phyloP scores from a whole-genome alignment of 495 filamentous ascomycete genomes.

The Hamigera avellanea region DNA sequence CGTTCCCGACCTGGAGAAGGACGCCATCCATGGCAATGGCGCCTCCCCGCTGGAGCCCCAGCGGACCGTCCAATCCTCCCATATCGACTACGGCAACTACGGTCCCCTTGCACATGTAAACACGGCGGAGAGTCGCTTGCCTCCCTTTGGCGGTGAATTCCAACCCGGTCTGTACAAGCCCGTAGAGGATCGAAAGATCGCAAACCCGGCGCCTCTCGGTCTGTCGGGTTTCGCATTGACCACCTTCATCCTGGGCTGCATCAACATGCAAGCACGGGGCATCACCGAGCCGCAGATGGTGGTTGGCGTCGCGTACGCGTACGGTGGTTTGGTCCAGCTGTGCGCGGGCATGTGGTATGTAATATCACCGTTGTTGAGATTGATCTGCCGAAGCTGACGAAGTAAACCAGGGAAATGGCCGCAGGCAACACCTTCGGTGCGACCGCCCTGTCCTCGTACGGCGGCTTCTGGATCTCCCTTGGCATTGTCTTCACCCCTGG shows the following conservation, averaged over 20 bases:
- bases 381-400: background rate
- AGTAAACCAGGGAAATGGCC: slow-evolving; percentile 70
- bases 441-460: slow-evolving; percentile 87
- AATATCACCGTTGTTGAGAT: background rate
- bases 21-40: too few relatives aligned
- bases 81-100: too few relatives aligned
- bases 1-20: too few relatives aligned
- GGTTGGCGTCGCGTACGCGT: slow-evolving; percentile 52
- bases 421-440: slow-evolving; percentile 90
- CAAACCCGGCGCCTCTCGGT: slow-evolving; percentile 70
- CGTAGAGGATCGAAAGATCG: slow-evolving; percentile 57
- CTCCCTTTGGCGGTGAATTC: slow-evolving; percentile 81
- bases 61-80: too few relatives aligned
- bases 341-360: slow-evolving; percentile 89
- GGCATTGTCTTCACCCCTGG: slow-evolving; percentile 71
- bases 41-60: too few relatives aligned
- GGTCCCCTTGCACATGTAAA: slow-evolving; percentile 53
- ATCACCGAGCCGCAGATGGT: slow-evolving; percentile 48
- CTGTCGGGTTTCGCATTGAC: slow-evolving; percentile 76
- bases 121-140: slow-evolving; percentile 47
- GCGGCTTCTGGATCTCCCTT: slow-evolving; percentile 87
- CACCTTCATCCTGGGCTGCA: slow-evolving; percentile 71
- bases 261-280: slow-evolving; percentile 55
- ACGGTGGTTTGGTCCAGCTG: slow-evolving; percentile 73
- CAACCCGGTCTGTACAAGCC: slow-evolving; percentile 74